These are phyloP conservation scores for Euphorbia peplus DNA, from an alignment of 345 rosid genomes.

Conservation along the genomic window DNA sequence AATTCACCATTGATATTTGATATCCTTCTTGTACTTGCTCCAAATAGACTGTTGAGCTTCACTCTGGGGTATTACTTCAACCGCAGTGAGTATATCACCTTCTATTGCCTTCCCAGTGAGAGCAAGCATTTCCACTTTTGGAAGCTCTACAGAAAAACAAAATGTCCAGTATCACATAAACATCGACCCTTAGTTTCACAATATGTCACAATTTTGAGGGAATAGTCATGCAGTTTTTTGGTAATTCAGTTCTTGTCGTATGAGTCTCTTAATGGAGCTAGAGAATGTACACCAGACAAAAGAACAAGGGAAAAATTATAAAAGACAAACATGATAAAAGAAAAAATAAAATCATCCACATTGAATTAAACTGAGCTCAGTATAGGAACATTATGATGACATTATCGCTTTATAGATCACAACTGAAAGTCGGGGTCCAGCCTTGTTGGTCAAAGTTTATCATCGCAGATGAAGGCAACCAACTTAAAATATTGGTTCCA, in stretches of 20 bases:
- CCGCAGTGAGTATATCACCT: constrained; percentile 82
- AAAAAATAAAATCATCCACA: neutral
- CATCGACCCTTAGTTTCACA: neutral
- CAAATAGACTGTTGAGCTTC: constrained; percentile 74
- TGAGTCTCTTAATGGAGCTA: neutral
- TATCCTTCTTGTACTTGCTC: constrained; percentile 84
- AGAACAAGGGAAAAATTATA: neutral
- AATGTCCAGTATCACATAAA: constrained; percentile 18
- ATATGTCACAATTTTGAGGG: neutral
- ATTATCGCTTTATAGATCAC: neutral
- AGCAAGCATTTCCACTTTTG: constrained; percentile 74
- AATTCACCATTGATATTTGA: constrained; percentile 74
- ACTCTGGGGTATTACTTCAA: constrained; percentile 85
- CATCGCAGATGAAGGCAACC: neutral
- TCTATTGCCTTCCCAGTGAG: constrained; percentile 91
- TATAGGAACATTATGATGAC: neutral
- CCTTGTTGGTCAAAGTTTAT: neutral
- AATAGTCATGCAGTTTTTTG: neutral
- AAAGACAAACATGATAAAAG: neutral
- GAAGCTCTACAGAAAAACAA: constrained; percentile 55
- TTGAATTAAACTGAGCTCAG: neutral
- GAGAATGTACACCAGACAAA: neutral
- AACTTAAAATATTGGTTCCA: neutral
- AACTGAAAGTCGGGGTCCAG: too few species aligned
- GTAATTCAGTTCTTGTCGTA: neutral